Base-by-base conservation (phyloP, 2,329 filamentous ascomycete species). In the Fusarium buharicum region DNA sequence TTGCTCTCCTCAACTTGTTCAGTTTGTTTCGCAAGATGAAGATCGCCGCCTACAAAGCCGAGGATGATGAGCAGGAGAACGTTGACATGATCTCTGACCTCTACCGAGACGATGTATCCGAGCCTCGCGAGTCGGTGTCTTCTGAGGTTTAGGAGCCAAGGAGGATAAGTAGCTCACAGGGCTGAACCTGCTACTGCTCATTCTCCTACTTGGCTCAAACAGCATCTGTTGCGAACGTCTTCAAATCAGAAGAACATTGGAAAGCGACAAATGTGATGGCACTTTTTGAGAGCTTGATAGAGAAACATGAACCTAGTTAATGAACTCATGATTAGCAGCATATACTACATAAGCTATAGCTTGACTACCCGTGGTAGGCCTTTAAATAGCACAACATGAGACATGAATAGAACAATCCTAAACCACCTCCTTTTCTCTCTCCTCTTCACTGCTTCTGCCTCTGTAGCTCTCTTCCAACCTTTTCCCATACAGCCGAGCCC, bases 401-500 rank as follows among this genome's bases (percentile, higher is more conserved):
- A 54, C 24, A 22, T 16, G 38, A 57, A 53, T 14, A 49, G 14
- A 38, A 46, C 30, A 33, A 28, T 30, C 7, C 18, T 22, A 10
- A 27, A 4, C 7, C 34, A 8, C 30, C 14, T 20, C 30, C n/a
- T 41, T 22, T 20, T 13, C 31, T 10, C 24, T 13, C 31, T 10
- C 24, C 11, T 4, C 2, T 43, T 14, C 54, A 65, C 34, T 64
- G 48, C 24, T 57, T 47, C 45, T 54, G 61, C 10, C 50, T 60
- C 28, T 62, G 61, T 18, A 76, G 60, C n/a, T 70, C 59, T 18
- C 53, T 49, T 3, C 69, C 72, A 41, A 80, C 82, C 50, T 78
- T 77, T 55, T 83, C 79, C 89, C 89, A 92, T 3, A 88, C 82
- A 63, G 86, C 84, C 62, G 77, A 72, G 2, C 83, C 82, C 10